Conservation (phyloP, 768 basidiomycete species). For the Pisolithus microcarpus region DNA sequence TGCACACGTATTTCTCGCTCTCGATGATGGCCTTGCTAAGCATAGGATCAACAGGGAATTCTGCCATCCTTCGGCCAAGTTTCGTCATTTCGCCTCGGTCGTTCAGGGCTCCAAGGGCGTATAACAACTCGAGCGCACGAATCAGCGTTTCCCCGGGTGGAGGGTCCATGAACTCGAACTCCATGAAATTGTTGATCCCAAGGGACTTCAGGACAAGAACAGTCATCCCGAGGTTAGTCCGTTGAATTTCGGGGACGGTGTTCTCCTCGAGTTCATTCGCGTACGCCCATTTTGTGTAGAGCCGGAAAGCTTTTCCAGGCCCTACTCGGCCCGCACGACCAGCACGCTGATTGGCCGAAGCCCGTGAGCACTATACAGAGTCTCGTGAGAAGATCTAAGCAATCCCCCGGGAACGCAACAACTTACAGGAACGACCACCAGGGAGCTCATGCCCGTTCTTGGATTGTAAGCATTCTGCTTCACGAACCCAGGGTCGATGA, state of each 20-base stretch:
- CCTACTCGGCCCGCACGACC: constrained; percentile 97
- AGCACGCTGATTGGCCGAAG: constrained; percentile 94
- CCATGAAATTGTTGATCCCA: constrained; percentile 96
- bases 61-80: constrained; percentile 93
- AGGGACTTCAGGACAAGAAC: constrained; percentile 92
- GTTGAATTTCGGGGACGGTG: constrained; percentile 96
- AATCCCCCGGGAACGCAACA: background rate
- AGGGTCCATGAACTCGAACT: constrained; percentile 97
- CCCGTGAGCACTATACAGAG: constrained; percentile 74
- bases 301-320: constrained; percentile 95
- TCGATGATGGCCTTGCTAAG: constrained; percentile 93
- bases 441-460: constrained; percentile 94
- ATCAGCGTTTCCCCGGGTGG: constrained; percentile 98
- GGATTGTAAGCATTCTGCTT: constrained; percentile 99
- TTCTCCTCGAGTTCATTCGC: constrained; percentile 93
- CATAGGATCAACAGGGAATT: constrained; percentile 99
- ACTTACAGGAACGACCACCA: constrained; percentile 90
- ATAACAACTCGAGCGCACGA: constrained; percentile 86
- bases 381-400: background rate
- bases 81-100: constrained; percentile 97
- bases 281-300: constrained; percentile 99
- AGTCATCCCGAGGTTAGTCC: constrained; percentile 96
- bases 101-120: constrained; percentile 93
- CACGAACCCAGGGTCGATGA: constrained; percentile 98
- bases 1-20: constrained; percentile 89